Evolutionary conservation across 352 stramenopile genomes (phyloP), one percentile per base, ranked within the genome.

Genomic region (Phytophthora tentaculata): DNA sequence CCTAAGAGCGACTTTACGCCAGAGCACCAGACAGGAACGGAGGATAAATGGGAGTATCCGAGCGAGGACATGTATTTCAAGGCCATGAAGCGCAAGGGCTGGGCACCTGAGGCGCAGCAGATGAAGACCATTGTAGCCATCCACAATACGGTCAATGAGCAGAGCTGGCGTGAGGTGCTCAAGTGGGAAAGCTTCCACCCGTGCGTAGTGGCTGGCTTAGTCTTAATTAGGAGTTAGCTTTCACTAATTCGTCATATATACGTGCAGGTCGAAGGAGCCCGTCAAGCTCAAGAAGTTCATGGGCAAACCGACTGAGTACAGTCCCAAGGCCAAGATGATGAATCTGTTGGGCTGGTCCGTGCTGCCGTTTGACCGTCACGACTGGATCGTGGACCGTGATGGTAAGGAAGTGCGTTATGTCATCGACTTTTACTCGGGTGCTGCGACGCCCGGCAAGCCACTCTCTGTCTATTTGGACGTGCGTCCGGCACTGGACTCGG

Each of bases 351-450:
- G 86, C n/a, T 94, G 83, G 85, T 96, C 65, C 56, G 98, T 95
- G 83, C 90, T 81, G 63, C 98, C 98, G 6, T 99, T 99, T 73
- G 97, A 99, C 79, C 88, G 98, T 32, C 98, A 99, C 79, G 98
- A 99, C 84, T 99, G 98, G 98, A 92, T 98, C 26, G 89, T 99
- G 16, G 86, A 98, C 51, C 84, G 96, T 55, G 83, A 89, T 28
- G 92, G 92, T 53, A 89, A 91, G 52, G 88, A 98, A 69, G 90
- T 98, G 53, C 91, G 97, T 29, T 99, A 99, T 76, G 90, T 99
- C 41, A 99, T 99, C 82, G 97, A 99, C 81, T 99, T 99, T 75
- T 99, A 99, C 79, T 92, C 97, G 28, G 96, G 98, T 55, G 95
- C 99, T 82, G 83, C 59, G 5, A 71, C 77, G 67, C 83, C 86